These are phyloP conservation scores for Nothophaeocryptopus gaeumannii DNA, from an alignment of 2,329 filamentous ascomycete species.

Conservation along the genomic window DNA sequence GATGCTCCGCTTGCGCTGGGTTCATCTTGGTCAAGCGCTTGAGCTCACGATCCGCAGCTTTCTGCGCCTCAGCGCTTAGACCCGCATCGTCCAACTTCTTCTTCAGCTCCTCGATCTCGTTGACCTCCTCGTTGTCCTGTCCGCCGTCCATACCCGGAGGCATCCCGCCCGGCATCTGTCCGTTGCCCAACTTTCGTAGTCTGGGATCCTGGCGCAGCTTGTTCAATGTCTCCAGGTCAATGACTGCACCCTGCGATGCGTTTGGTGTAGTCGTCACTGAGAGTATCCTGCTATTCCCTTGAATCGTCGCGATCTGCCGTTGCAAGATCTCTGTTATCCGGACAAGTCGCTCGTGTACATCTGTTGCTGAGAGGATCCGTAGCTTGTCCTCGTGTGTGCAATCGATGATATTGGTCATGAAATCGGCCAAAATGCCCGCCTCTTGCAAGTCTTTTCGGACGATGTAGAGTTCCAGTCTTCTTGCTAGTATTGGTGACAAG, in stretches of 20 bases:
- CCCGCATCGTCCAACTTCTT: slow-evolving; percentile 80
- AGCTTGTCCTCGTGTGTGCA: slow-evolving; percentile 88
- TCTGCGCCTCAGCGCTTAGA: slow-evolving; percentile 78
- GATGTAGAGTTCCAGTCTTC: slow-evolving; percentile 84
- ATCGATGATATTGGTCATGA: slow-evolving; percentile 92
- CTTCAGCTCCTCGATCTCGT: slow-evolving; percentile 87
- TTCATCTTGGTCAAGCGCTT: slow-evolving; percentile 92
- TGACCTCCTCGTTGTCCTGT: slow-evolving; percentile 71
- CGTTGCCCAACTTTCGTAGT: slow-evolving; percentile 35
- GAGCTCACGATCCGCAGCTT: slow-evolving; percentile 86
- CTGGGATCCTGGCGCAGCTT: slow-evolving; percentile 44
- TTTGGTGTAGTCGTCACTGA: slow-evolving; percentile 64
- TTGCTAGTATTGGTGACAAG: slow-evolving; percentile 79
- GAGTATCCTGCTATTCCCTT: slow-evolving; percentile 82
- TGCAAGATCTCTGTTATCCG: slow-evolving; percentile 81
- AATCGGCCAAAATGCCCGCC: slow-evolving; percentile 84
- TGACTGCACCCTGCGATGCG: slow-evolving; percentile 32
- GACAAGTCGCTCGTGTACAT: slow-evolving; percentile 73
- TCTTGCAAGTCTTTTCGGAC: slow-evolving; percentile 76
- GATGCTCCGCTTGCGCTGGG: slow-evolving; percentile 91
- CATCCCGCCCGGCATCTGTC: slow-evolving; percentile 31
- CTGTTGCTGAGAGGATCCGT: slow-evolving; percentile 75
- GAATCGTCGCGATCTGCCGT: slow-evolving; percentile 77
- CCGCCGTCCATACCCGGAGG: slow-evolving; percentile 39
- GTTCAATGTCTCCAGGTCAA: slow-evolving; percentile 46